Conservation (phyloP, 441 rosid genomes). For the Hura crepitans region DNA sequence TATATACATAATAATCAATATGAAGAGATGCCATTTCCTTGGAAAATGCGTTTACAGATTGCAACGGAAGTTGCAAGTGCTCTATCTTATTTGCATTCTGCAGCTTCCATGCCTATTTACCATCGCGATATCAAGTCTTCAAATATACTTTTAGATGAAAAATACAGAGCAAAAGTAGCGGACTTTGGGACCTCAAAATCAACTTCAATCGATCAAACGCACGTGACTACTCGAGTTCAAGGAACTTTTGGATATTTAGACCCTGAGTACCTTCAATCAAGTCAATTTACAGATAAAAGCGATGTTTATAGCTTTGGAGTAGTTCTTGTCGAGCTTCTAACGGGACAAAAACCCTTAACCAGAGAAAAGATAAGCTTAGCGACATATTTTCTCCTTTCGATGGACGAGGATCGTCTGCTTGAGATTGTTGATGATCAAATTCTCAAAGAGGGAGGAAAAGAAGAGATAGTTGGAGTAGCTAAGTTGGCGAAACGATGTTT, state of each 20-base stretch:
- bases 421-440: constrained; percentile 17
- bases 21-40: constrained; percentile 17
- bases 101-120: constrained; percentile 22
- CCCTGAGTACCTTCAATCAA: constrained; percentile 22
- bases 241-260: constrained; percentile 23
- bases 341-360: constrained; percentile 15
- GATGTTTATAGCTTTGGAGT: constrained; percentile 23
- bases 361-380: constrained; percentile 13
- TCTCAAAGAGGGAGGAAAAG: constrained; percentile 10
- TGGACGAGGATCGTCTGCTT: constrained; percentile 21
- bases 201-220: constrained; percentile 14
- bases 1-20: constrained; percentile 8
- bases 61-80: constrained; percentile 23
- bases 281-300: constrained; percentile 19
- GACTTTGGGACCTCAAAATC: constrained; percentile 20
- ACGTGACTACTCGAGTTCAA: constrained; percentile 22
- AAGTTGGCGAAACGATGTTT: constrained; percentile 15
- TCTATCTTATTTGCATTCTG: constrained; percentile 21
- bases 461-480: constrained; percentile 6
- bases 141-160: constrained; percentile 23
- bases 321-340: constrained; percentile 19
- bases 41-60: constrained; percentile 21
- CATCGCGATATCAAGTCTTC: constrained; percentile 21
- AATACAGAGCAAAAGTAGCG: constrained; percentile 18
- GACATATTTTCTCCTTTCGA: constrained; percentile 12